Percentiles rank a stretch among this genome's conserved stretches.
These are phyloP conservation scores for Leishmania amazonensis DNA, from an alignment of 208 protist genomes.

Conservation along the genomic window DNA sequence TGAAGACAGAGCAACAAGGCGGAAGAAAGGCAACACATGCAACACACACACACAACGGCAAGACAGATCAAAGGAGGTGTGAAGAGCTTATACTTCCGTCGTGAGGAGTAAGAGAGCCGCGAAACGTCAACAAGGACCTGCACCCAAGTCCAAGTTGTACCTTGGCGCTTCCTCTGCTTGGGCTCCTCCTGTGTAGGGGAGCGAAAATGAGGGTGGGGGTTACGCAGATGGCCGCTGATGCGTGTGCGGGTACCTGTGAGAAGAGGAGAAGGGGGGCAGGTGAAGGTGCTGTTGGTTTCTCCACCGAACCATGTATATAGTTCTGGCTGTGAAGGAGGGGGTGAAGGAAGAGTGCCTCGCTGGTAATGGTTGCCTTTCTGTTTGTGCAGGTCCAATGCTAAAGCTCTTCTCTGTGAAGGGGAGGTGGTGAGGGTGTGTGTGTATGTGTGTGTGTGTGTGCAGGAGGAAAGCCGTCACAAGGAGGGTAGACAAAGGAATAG, in stretches of 20 bases:
- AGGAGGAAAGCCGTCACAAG: background rate
- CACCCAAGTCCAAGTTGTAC: background rate
- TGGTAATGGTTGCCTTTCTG: background rate
- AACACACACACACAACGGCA: background rate
- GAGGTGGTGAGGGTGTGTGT: background rate
- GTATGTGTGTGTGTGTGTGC: background rate
- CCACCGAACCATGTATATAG: background rate
- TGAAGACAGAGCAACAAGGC: background rate
- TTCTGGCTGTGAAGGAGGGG: background rate
- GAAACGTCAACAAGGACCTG: background rate
- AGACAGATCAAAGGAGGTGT: background rate
- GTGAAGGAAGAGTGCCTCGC: background rate
- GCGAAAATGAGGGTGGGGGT: background rate
- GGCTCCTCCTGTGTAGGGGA: background rate
- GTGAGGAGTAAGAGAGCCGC: background rate
- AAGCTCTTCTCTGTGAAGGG: background rate
- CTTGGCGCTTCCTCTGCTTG: background rate
- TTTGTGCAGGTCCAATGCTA: background rate
- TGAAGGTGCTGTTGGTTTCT: background rate
- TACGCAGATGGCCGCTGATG: background rate
- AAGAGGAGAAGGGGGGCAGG: background rate
- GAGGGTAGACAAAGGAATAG: slow-evolving; percentile 16
- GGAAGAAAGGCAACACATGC: background rate
- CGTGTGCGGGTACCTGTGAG: background rate
- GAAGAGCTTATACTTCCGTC: background rate